Evolutionary conservation across 2,329 filamentous ascomycete genomes (phyloP).

Genomic region (Xylaria sp.): DNA sequence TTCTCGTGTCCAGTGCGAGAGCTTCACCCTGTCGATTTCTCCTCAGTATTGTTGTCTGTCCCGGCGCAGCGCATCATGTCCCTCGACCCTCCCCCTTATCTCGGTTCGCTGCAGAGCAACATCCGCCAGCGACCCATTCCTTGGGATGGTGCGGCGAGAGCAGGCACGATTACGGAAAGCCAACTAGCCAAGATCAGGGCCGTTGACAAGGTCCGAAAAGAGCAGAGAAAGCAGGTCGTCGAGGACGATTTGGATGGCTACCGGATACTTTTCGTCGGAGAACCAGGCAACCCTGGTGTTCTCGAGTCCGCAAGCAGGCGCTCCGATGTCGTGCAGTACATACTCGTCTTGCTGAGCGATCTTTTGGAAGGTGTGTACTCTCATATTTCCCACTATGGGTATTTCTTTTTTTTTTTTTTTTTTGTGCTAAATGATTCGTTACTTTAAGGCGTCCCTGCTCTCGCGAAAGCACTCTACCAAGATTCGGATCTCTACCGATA

Average conservation of each 20-base stretch:
- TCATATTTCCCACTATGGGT: too few species aligned
- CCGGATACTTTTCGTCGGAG: conserved; percentile 78
- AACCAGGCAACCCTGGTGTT: conserved; percentile 71
- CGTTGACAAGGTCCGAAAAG: conserved; percentile 94
- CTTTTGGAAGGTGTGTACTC: conserved; percentile 74
- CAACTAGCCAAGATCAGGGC: conserved; percentile 96
- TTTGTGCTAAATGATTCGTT: conserved; percentile 4
- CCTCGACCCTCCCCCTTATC: conserved; percentile 88
- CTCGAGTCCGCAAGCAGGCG: conserved; percentile 86
- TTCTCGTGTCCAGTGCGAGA: background rate
- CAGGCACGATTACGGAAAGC: conserved; percentile 89
- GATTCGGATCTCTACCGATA: conserved; percentile 81
- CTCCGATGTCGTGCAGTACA: conserved; percentile 91
- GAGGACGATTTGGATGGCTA: conserved; percentile 83
- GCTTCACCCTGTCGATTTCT: background rate
- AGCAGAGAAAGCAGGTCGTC: conserved; percentile 83
- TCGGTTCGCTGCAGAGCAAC: conserved; percentile 88
- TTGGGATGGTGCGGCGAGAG: conserved; percentile 95
- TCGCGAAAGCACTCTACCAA: conserved; percentile 77
- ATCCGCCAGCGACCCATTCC: conserved; percentile 94
- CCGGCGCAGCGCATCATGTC: conserved; percentile 66
- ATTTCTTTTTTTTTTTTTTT: too few species aligned
- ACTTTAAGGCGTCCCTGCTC: conserved; percentile 69
- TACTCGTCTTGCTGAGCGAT: conserved; percentile 87
- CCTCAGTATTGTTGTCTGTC: conserved; percentile 17